These are phyloP conservation scores for Mycena galericulata DNA, from an alignment of 768 basidiomycete genomes.

Conservation along the genomic window DNA sequence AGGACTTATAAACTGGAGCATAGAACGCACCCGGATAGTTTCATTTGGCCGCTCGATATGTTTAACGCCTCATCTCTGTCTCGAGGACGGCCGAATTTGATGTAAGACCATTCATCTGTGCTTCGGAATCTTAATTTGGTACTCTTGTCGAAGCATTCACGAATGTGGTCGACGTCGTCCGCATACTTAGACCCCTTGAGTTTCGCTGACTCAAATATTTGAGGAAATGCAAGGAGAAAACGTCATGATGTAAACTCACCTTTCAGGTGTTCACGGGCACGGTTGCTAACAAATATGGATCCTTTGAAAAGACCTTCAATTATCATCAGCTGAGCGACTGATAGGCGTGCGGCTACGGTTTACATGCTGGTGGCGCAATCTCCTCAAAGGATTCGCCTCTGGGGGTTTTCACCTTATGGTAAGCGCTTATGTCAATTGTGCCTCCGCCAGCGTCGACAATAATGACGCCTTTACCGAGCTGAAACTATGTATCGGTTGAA, in stretches of 20 bases:
- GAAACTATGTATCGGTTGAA: constrained; percentile 14
- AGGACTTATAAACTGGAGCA: background rate
- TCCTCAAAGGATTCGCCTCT: constrained; percentile 55
- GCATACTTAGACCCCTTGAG: constrained; percentile 54
- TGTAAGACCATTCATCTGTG: constrained; percentile 53
- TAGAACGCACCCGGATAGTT: constrained; percentile 48
- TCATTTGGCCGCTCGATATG: constrained; percentile 62
- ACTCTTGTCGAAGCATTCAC: constrained; percentile 57
- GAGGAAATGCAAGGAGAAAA: background rate
- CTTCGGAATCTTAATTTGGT: constrained; percentile 60
- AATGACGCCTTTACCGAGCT: constrained; percentile 54
- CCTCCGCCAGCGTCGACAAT: constrained; percentile 75
- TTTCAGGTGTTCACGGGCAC: constrained; percentile 53
- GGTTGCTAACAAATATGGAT: constrained; percentile 62
- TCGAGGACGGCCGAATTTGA: constrained; percentile 58
- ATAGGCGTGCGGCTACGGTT: constrained; percentile 11
- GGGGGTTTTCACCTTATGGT: constrained; percentile 52
- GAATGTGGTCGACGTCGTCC: constrained; percentile 57
- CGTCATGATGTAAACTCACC: constrained; percentile 42
- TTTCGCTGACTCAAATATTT: constrained; percentile 44
- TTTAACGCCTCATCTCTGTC: constrained; percentile 54
- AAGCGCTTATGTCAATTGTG: constrained; percentile 70
- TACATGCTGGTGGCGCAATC: constrained; percentile 60
- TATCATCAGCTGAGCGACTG: background rate
- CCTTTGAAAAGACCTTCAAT: constrained; percentile 60